phyloP scores from a whole-genome alignment of 2,329 filamentous ascomycete species.

The Arthrobotrys musiformis region DNA sequence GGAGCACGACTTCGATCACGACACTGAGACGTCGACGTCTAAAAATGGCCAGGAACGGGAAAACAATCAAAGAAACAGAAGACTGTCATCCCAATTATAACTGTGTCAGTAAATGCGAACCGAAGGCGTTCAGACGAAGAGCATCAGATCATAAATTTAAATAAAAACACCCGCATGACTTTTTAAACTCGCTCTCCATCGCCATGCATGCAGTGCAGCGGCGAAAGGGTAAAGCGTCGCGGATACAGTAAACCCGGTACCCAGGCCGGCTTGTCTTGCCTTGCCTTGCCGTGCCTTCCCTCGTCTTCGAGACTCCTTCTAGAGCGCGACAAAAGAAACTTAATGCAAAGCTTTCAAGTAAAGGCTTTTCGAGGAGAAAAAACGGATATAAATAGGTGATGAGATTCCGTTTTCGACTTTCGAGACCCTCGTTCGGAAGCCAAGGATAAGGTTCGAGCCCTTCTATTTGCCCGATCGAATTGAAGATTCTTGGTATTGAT shows the following conservation, averaged over 20 bases:
- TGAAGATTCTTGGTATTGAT: conserved; percentile 25
- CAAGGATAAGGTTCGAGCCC: neutral
- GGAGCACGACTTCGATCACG: conserved; percentile 48
- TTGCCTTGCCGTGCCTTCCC: no score
- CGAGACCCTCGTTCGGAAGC: conserved; percentile 27
- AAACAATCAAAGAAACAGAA: conserved; percentile 42
- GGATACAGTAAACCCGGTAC: conserved; percentile 5
- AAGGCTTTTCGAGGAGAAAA: neutral
- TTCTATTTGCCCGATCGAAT: conserved; percentile 19
- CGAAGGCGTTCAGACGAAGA: neutral
- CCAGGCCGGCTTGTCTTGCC: no score
- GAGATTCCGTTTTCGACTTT: conserved; percentile 21
- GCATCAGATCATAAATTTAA: conserved; percentile 3
- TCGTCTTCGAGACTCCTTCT: neutral
- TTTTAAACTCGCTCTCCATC: neutral
- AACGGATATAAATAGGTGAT: conserved; percentile 31
- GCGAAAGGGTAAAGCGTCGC: conserved; percentile 11
- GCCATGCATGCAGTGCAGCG: no score
- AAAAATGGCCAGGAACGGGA: conserved; percentile 42
- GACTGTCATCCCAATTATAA: conserved; percentile 43
- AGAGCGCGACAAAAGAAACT: neutral
- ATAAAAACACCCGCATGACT: conserved; percentile 33
- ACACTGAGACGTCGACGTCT: conserved; percentile 49
- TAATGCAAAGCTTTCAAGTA: neutral
- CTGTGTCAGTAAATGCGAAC: conserved; percentile 35